These are phyloP conservation scores for Xylaria arbuscula DNA, from an alignment of 2,329 filamentous ascomycete genomes.

Conservation along the genomic window DNA sequence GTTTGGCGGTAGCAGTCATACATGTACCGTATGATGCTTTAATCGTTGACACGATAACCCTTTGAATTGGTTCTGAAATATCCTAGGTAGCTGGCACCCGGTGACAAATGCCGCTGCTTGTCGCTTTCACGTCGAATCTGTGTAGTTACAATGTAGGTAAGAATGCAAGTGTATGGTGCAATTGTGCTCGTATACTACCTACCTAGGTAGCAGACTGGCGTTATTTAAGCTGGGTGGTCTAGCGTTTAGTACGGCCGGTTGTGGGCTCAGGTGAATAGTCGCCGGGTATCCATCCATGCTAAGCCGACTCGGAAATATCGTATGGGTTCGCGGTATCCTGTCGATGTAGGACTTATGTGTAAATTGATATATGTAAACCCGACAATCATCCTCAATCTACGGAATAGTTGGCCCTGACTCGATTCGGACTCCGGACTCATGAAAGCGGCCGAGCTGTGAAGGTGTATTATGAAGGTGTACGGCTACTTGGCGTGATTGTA, in stretches of 20 bases:
- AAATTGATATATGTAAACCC: conserved; percentile 3
- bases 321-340: not conserved
- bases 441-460: not conserved
- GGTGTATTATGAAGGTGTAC: not conserved
- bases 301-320: not conserved
- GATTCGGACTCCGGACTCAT: not conserved
- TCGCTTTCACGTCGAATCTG: not conserved
- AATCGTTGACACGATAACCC: too few species aligned
- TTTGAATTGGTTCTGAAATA: too few species aligned
- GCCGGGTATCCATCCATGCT: not conserved
- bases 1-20: conserved; percentile 47
- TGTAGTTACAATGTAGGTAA: not conserved
- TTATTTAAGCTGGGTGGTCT: not conserved
- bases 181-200: not conserved
- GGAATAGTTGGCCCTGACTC: not conserved
- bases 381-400: not conserved
- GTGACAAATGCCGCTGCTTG: not conserved
- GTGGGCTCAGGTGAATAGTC: not conserved
- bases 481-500: not conserved
- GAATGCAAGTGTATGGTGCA: not conserved
- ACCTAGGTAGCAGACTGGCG: too few species aligned
- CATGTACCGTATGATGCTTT: too few species aligned
- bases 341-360: not conserved
- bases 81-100: not conserved
- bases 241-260: not conserved